A percentile compares a stretch with the other conserved stretches of the same genome.
phyloP scores from a whole-genome alignment of 192 early-diverging fungal species.

The Cetraspora pellucida region DNA sequence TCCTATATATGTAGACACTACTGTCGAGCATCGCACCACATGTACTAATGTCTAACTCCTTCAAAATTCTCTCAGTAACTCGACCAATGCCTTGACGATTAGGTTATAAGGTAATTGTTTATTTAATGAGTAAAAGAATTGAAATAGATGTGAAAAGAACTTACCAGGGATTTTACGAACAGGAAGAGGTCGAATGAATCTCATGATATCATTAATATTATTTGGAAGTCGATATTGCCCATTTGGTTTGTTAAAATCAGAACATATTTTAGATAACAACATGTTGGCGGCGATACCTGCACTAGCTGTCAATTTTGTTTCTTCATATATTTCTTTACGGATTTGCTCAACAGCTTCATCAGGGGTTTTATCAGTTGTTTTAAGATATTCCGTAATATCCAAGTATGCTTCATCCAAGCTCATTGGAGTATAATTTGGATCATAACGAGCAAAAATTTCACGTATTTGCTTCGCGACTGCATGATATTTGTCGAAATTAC shows the following conservation, averaged over 20 bases:
- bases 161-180: constrained; percentile 60
- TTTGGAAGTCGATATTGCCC: constrained; percentile 62
- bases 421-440: constrained; percentile 58
- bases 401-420: constrained; percentile 58
- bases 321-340: constrained; percentile 51
- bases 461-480: constrained; percentile 49
- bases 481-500: constrained; percentile 57
- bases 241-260: constrained; percentile 71
- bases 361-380: constrained; percentile 34
- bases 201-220: constrained; percentile 41
- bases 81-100: constrained; percentile 37
- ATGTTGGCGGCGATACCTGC: constrained; percentile 55
- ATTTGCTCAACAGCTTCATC: constrained; percentile 52
- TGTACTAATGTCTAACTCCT: constrained; percentile 53
- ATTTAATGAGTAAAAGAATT: too few species aligned
- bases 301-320: constrained; percentile 48
- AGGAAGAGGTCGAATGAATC: constrained; percentile 49
- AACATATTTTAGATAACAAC: constrained; percentile 54
- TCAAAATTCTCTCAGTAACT: constrained; percentile 57
- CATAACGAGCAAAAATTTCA: constrained; percentile 60
- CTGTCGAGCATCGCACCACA: constrained; percentile 53
- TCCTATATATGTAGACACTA: constrained; percentile 46
- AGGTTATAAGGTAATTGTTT: too few species aligned
- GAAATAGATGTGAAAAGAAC: too few species aligned
- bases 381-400: constrained; percentile 35